phyloP scores from a whole-genome alignment of 2,329 filamentous ascomycete species.

The Neofusicoccum ribis region DNA sequence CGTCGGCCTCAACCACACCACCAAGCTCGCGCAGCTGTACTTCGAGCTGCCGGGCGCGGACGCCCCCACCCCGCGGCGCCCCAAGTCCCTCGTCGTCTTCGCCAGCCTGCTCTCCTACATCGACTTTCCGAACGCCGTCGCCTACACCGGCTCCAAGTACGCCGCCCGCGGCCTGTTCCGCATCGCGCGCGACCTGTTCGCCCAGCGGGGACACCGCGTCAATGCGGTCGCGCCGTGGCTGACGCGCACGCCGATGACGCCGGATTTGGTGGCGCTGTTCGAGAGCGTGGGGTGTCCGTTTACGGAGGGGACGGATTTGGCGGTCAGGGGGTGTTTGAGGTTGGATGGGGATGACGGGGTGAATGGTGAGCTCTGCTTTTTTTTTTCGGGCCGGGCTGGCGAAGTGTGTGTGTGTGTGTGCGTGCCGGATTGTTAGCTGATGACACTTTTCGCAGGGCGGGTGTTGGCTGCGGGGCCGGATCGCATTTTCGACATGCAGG shows the following conservation, averaged over 20 bases:
- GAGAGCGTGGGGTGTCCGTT: neutral
- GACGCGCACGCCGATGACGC: slow-evolving; percentile 27
- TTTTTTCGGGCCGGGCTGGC: neutral
- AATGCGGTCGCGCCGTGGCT: slow-evolving; percentile 35
- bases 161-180: slow-evolving; percentile 33
- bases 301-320: neutral
- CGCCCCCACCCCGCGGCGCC: neutral
- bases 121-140: slow-evolving; percentile 26
- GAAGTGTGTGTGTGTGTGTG: no score
- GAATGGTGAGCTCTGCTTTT: neutral
- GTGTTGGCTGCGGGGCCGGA: neutral
- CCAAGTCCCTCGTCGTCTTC: slow-evolving; percentile 26
- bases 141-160: slow-evolving; percentile 33
- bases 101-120: slow-evolving; percentile 29
- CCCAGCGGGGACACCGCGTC: slow-evolving; percentile 21
- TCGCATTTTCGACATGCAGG: neutral
- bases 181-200: slow-evolving; percentile 24
- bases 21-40: slow-evolving; percentile 30
- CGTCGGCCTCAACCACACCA: slow-evolving; percentile 28
- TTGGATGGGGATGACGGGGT: neutral
- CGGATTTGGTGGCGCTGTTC: slow-evolving; percentile 5
- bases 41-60: slow-evolving; percentile 23
- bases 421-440: neutral
- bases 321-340: neutral
- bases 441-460: neutral